Percentiles rank a stretch among this genome's conserved stretches.
Conservation (phyloP, 2,329 filamentous ascomycete species). For the Colletotrichum camelliae region DNA sequence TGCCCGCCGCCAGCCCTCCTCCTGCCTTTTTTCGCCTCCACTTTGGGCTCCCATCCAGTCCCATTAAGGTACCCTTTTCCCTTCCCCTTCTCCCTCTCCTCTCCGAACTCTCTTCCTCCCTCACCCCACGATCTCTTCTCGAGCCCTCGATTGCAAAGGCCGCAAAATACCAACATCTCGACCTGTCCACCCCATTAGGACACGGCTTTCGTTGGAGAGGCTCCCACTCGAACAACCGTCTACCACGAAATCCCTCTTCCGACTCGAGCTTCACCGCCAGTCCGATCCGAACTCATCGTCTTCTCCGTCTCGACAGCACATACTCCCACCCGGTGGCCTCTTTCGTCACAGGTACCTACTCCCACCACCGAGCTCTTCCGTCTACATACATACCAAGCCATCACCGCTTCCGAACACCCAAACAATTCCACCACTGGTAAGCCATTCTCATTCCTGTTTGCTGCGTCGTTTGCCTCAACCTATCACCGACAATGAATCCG, state of each 20-base stretch:
- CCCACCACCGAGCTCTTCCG: neutral
- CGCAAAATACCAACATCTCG: neutral
- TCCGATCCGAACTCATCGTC: neutral
- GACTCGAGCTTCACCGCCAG: neutral
- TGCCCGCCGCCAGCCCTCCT: conserved; percentile 5
- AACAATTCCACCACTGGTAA: conserved; percentile 5
- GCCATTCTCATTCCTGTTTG: neutral
- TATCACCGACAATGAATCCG: neutral
- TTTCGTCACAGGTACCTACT: conserved; percentile 13
- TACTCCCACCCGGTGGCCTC: conserved; percentile 11
- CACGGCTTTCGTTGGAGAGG: conserved; percentile 17
- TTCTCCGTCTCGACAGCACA: neutral
- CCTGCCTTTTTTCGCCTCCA: conserved; percentile 16
- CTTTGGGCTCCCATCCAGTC: conserved; percentile 19
- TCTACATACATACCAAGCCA: conserved; percentile 10
- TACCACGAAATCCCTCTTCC: neutral
- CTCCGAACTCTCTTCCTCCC: conserved; percentile 4
- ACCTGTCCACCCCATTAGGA: conserved; percentile 20
- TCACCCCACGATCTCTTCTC: conserved; percentile 21
- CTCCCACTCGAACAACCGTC: neutral
- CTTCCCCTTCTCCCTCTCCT: neutral
- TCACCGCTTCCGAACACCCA: conserved; percentile 18
- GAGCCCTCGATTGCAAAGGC: conserved; percentile 18
- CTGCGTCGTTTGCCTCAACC: neutral
- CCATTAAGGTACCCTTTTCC: conserved; percentile 21